Percentiles rank a stretch among this genome's conserved stretches.
These are phyloP conservation scores for Aspergillus kassunensis DNA, from an alignment of 495 filamentous ascomycete species.

Conservation along the genomic window DNA sequence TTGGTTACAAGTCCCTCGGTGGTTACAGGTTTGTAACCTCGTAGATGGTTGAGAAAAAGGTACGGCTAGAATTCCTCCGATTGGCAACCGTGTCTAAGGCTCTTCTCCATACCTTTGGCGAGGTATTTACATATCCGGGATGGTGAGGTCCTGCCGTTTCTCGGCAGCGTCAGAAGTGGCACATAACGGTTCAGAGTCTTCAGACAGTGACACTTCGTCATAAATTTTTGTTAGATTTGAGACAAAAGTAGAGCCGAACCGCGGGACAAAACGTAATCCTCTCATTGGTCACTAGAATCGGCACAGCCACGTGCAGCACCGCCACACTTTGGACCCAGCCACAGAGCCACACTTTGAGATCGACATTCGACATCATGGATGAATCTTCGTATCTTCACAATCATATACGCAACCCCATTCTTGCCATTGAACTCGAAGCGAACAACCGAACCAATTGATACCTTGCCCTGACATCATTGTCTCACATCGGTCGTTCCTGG, in stretches of 20 bases:
- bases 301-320: background rate
- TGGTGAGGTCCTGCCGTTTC: background rate
- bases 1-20: too few relatives aligned
- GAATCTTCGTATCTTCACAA: background rate
- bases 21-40: too few relatives aligned
- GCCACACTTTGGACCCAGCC: background rate
- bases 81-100: background rate
- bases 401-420: background rate
- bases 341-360: background rate
- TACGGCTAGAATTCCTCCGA: background rate
- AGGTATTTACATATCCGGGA: background rate
- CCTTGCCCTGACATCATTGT: slow-evolving; percentile 23
- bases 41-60: too few relatives aligned
- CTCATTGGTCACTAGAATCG: background rate
- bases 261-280: background rate
- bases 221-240: background rate
- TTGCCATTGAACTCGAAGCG: background rate
- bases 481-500: slow-evolving; percentile 11
- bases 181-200: background rate
- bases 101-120: background rate
- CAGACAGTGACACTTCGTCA: background rate
- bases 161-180: slow-evolving; percentile 6
- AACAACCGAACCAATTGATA: background rate
- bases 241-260: background rate
- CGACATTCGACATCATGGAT: background rate